Percentiles rank a stretch among this genome's conserved stretches.
phyloP scores from a whole-genome alignment of 2,329 filamentous ascomycete species.

The Neoscytalidium dimidiatum region DNA sequence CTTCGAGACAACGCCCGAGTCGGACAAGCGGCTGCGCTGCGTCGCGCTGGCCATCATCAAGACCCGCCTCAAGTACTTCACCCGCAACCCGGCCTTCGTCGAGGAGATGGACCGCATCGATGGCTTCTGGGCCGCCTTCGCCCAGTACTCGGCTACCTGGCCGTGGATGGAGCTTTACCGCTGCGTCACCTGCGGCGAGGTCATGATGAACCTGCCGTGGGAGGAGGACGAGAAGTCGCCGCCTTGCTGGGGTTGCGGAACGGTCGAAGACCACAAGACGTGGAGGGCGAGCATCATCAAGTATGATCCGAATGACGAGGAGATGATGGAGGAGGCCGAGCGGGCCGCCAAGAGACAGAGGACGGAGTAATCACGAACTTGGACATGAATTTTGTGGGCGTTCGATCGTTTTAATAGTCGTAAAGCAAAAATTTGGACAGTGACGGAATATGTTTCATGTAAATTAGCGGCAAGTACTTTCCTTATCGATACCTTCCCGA shows the following conservation, averaged over 20 bases:
- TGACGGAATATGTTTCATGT: no score
- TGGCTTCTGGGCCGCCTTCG: neutral
- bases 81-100: neutral
- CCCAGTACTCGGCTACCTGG: neutral
- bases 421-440: no score
- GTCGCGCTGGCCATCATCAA: neutral
- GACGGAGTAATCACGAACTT: no score
- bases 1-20: neutral
- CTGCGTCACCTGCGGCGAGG: neutral
- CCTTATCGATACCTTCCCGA: no score
- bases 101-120: neutral
- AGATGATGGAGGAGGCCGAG: neutral
- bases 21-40: neutral
- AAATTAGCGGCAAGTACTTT: no score
- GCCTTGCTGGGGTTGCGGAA: neutral
- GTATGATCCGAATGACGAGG: neutral
- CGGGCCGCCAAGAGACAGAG: neutral
- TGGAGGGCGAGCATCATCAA: neutral
- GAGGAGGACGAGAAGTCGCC: neutral
- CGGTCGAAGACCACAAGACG: neutral
- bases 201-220: neutral
- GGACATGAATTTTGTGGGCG: no score
- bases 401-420: neutral
- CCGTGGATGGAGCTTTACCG: conserved; percentile 2
- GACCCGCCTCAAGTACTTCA: neutral